Conservation (phyloP, 1,139 yeast species). For the Lodderomyces theae region DNA sequence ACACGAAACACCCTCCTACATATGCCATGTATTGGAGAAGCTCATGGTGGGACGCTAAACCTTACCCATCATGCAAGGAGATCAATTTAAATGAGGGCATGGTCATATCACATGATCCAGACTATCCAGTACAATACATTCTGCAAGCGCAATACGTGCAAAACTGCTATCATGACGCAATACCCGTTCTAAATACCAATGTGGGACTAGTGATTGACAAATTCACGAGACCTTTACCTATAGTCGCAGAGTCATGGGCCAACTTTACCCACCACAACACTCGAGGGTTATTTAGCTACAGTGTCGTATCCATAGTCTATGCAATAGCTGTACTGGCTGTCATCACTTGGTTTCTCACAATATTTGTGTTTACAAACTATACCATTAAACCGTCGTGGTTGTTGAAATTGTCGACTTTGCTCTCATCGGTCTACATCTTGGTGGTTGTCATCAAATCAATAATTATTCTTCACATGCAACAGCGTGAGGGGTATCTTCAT, state of each 20-base stretch:
- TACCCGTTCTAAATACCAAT: constrained; percentile 46
- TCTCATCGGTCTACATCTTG: constrained; percentile 55
- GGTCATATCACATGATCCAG: constrained; percentile 28
- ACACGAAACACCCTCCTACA: too few species aligned
- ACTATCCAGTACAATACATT: constrained; percentile 22
- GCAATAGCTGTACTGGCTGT: constrained; percentile 65
- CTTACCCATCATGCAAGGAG: constrained; percentile 33
- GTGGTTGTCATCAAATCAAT: constrained; percentile 51
- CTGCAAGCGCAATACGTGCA: constrained; percentile 29
- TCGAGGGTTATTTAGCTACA: constrained; percentile 50
- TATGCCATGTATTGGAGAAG: constrained; percentile 39
- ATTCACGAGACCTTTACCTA: constrained; percentile 35
- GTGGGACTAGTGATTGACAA: constrained; percentile 31
- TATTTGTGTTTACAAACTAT: constrained; percentile 61
- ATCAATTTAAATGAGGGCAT: constrained; percentile 34
- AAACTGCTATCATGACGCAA: constrained; percentile 33
- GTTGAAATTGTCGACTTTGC: constrained; percentile 41
- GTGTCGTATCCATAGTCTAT: constrained; percentile 60
- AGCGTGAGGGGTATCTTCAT: constrained; percentile 53
- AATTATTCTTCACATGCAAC: constrained; percentile 45
- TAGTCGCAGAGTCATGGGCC: constrained; percentile 40
- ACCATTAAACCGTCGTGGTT: constrained; percentile 53
- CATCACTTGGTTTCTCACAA: constrained; percentile 60
- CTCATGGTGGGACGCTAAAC: constrained; percentile 22
- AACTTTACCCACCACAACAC: constrained; percentile 28